Percentiles rank a stretch among this genome's conserved stretches.
Conservation (phyloP, 1,284 basidiomycete genomes). For the Sutorius eximius region DNA sequence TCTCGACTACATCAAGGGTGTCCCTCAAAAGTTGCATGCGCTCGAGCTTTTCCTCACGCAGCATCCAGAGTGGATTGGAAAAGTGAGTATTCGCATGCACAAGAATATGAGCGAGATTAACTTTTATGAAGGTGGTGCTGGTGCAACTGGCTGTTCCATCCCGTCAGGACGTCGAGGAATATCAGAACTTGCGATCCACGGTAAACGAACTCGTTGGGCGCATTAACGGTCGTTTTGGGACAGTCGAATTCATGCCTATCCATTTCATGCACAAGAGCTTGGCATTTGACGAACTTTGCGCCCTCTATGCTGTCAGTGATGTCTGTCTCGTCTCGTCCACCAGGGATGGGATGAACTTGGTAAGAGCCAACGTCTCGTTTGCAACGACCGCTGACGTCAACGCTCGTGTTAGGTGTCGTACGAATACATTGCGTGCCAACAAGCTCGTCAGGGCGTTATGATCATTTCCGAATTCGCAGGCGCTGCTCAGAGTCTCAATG, state of each 20-base stretch:
- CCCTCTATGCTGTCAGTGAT: constrained; percentile 94
- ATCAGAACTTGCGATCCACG: constrained; percentile 93
- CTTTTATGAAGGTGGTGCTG: constrained; percentile 73
- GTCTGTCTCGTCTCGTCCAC: constrained; percentile 96
- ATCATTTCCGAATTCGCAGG: constrained; percentile 98
- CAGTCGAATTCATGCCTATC: constrained; percentile 98
- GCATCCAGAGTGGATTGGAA: constrained; percentile 99
- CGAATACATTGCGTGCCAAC: constrained; percentile 97
- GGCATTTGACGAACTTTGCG: constrained; percentile 92
- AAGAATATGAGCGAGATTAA: not conserved
- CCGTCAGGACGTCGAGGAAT: constrained; percentile 97
- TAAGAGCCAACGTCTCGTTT: constrained; percentile 34
- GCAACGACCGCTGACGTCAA: constrained; percentile 13
- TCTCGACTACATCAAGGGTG: constrained; percentile 99
- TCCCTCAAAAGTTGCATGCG: constrained; percentile 96
- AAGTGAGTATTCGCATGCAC: constrained; percentile 45
- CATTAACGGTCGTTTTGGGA: constrained; percentile 98
- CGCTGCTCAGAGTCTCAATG: constrained; percentile 94
- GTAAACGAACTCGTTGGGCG: constrained; percentile 98
- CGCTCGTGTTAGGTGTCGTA: constrained; percentile 80
- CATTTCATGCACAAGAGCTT: constrained; percentile 98
- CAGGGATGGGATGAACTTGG: constrained; percentile 98
- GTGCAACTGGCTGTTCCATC: constrained; percentile 98
- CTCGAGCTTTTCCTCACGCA: constrained; percentile 95
- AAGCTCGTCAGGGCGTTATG: constrained; percentile 91